Conservation (phyloP, 2,329 filamentous ascomycete species). For the Epichloe amarillans region DNA sequence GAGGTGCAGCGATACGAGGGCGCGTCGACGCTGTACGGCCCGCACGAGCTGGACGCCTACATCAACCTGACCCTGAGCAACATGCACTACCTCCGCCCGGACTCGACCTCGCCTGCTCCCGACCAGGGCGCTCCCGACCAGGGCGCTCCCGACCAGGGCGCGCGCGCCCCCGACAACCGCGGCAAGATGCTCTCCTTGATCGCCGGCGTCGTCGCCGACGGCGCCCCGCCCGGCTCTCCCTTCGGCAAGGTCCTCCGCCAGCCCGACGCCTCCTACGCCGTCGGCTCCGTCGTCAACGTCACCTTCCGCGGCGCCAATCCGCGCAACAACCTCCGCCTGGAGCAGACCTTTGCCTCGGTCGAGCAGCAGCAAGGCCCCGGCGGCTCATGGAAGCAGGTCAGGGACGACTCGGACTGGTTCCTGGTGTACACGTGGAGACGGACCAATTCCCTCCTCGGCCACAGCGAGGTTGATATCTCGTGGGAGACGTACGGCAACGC, state of each 20-base stretch:
- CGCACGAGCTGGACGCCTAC: slow-evolving; percentile 70
- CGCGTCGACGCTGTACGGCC: slow-evolving; percentile 82
- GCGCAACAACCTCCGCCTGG: slow-evolving; percentile 71
- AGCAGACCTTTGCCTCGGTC: slow-evolving; percentile 63
- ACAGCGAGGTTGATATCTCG: slow-evolving; percentile 62
- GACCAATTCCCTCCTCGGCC: slow-evolving; percentile 53
- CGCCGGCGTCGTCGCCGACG: slow-evolving; percentile 63
- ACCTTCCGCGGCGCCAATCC: slow-evolving; percentile 82
- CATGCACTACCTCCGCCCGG: slow-evolving; percentile 24
- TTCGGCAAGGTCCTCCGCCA: slow-evolving; percentile 58
- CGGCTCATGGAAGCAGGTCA: slow-evolving; percentile 48
- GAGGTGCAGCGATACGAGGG: slow-evolving; percentile 82
- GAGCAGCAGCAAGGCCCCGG: slow-evolving; percentile 44
- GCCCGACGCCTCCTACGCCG: slow-evolving; percentile 37
- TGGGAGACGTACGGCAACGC: slow-evolving; percentile 52
- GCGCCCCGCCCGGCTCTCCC: slow-evolving; percentile 45
- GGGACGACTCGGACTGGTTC: slow-evolving; percentile 71
- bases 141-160: slow-evolving; percentile 41
- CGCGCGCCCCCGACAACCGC: slow-evolving; percentile 64
- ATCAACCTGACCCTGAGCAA: slow-evolving; percentile 71
- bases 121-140: slow-evolving; percentile 37
- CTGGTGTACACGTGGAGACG: slow-evolving; percentile 71
- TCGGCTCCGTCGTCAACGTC: slow-evolving; percentile 49
- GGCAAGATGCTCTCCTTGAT: slow-evolving; percentile 69
- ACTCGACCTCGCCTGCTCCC: slow-evolving; percentile 26